Evolutionary conservation across 345 rosid genomes (phyloP).

Genomic region (Dovyalis caffra): DNA sequence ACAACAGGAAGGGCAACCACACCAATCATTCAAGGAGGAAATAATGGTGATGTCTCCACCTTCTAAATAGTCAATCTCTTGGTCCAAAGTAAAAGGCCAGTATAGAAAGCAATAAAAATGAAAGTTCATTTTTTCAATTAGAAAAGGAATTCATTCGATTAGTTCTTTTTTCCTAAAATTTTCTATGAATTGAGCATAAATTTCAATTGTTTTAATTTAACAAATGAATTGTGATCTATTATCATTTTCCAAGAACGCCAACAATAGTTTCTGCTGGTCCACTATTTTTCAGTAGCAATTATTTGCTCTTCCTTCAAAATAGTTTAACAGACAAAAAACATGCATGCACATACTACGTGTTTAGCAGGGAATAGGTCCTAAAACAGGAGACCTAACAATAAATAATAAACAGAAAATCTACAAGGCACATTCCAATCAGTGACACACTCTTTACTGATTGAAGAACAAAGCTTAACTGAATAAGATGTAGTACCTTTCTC

Average conservation of each 20-base stretch:
- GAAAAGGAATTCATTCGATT: not conserved
- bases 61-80: not conserved
- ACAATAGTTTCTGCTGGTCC: not conserved
- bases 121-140: not conserved
- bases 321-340: not conserved
- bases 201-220: not conserved
- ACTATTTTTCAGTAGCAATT: not conserved
- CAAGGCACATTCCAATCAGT: not conserved
- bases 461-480: slow-evolving; percentile 11
- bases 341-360: not conserved
- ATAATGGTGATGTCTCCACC: not conserved
- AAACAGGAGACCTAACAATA: not conserved
- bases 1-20: not conserved
- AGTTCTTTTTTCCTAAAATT: not conserved
- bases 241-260: not conserved
- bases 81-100: not conserved
- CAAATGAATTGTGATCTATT: not conserved
- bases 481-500: slow-evolving; percentile 73
- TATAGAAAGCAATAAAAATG: not conserved
- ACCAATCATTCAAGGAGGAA: not conserved
- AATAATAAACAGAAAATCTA: not conserved
- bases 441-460: not conserved
- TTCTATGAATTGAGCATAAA: not conserved
- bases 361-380: slow-evolving; percentile 11
- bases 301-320: not conserved